Evolutionary conservation across 805 yeast genomes (phyloP), one percentile per base, ranked within the genome.

Genomic region (Candida broadrunensis): DNA sequence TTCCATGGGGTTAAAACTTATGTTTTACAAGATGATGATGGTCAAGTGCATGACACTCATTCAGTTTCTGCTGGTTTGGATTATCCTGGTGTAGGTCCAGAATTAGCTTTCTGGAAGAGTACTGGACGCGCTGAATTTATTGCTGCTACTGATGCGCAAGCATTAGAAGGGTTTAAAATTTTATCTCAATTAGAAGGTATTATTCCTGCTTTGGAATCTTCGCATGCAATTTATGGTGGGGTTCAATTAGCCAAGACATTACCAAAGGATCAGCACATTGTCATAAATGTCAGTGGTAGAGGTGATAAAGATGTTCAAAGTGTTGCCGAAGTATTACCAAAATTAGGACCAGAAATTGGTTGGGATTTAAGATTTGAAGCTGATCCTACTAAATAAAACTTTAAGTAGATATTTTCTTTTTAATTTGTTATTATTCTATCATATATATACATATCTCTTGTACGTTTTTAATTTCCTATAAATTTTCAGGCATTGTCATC

Each of bases 51-150:
- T 51, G 99, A 93, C 60, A 93, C 99, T 9, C 98, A 93, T 63
- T 91, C 98, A 17, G 95, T 93, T 29, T 88, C 97, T 48, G 99
- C 99, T 30, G 99, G 99, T 51, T 76, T 93, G 56, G 99, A 93
- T 67, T 93, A 93, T 63, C 99, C 99, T 19, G 99, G 97, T 67
- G 99, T 93, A 35, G 99, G 99, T 34, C 99, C 99, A 24, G 98
- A 93, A 68, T 75, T 93, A 52, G 95, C 98, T 2, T 80, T 76
- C 61, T 93, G 98, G 98, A 91, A 91, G 65, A 83, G 84, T 40
- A 83, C 85, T 46, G 97, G 97, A 20, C 81, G 99, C 58, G 99
- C 95, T 7, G 73, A 84, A 42, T 93, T 91, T 58, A 65, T 83
- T 35, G 95, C 97, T 35, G 97, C 95, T 41, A 87, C 96, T 25